Conservation (phyloP, 805 yeast species). For the Yamadazyma tumulicola region DNA sequence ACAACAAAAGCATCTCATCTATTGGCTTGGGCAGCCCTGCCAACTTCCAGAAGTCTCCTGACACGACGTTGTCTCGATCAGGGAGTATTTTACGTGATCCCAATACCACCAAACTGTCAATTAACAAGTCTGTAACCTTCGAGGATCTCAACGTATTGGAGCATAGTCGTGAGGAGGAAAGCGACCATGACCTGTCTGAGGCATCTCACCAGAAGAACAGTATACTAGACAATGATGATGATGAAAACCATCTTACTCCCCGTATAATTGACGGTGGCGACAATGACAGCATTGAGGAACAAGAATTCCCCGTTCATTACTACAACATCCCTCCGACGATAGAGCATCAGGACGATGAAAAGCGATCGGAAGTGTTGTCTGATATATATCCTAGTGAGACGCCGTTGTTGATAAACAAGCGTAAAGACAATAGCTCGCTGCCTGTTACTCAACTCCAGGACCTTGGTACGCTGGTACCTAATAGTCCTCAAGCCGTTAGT, state of each 20-base stretch:
- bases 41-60: constrained; percentile 14
- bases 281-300: constrained; percentile 14
- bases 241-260: not conserved
- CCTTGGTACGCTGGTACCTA: no score
- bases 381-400: constrained; percentile 34
- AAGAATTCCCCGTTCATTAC: constrained; percentile 14
- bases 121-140: constrained; percentile 37
- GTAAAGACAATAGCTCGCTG: constrained; percentile 9
- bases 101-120: constrained; percentile 13
- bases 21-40: constrained; percentile 13
- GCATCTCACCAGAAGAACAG: constrained; percentile 1
- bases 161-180: constrained; percentile 4
- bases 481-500: no score
- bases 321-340: constrained; percentile 13
- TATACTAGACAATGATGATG: not conserved
- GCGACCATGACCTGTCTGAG: constrained; percentile 9
- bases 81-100: constrained; percentile 15
- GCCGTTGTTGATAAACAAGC: constrained; percentile 32
- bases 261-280: constrained; percentile 9
- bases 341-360: constrained; percentile 26
- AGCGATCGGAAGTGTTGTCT: constrained; percentile 34
- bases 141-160: constrained; percentile 31
- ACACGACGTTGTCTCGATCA: constrained; percentile 13
- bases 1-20: constrained; percentile 5
- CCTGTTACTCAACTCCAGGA: constrained; percentile 8